Conservation (phyloP, 495 filamentous ascomycete genomes). For the Podospora bellae-mahoneyi region DNA sequence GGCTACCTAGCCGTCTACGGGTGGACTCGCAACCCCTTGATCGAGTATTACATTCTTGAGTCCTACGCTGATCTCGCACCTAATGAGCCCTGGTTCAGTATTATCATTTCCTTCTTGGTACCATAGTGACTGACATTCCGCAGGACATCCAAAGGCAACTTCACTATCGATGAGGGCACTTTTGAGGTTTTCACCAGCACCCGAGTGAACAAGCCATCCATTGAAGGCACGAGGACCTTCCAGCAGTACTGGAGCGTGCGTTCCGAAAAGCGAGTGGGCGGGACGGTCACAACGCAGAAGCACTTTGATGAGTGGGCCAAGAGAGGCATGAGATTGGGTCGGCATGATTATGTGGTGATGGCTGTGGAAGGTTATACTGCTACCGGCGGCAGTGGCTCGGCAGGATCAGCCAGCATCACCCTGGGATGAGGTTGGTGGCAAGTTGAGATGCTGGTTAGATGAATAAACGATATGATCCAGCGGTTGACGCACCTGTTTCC, state of each 20-base stretch:
- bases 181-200: constrained; percentile 57
- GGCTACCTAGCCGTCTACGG: constrained; percentile 61
- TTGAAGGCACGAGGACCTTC: constrained; percentile 59
- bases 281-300: constrained; percentile 47
- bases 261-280: constrained; percentile 49
- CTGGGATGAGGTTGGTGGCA: constrained; percentile 1
- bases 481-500: not conserved
- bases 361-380: constrained; percentile 56
- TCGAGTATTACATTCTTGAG: constrained; percentile 67
- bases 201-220: constrained; percentile 57
- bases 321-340: constrained; percentile 48
- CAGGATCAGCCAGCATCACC: constrained; percentile 18
- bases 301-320: constrained; percentile 59
- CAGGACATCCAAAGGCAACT: constrained; percentile 49
- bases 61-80: constrained; percentile 56
- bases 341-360: constrained; percentile 56
- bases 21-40: constrained; percentile 60
- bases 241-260: constrained; percentile 63
- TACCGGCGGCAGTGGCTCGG: constrained; percentile 19
- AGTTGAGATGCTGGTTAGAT: not conserved
- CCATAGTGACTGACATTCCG: not conserved
- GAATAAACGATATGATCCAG: not conserved
- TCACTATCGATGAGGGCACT: constrained; percentile 51
- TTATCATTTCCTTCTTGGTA: no score
- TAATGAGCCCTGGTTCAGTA: constrained; percentile 37